Evolutionary conservation across 768 basidiomycete genomes (phyloP), one percentile per base, ranked within the genome.

Genomic region (Hirschioporus abietinus): DNA sequence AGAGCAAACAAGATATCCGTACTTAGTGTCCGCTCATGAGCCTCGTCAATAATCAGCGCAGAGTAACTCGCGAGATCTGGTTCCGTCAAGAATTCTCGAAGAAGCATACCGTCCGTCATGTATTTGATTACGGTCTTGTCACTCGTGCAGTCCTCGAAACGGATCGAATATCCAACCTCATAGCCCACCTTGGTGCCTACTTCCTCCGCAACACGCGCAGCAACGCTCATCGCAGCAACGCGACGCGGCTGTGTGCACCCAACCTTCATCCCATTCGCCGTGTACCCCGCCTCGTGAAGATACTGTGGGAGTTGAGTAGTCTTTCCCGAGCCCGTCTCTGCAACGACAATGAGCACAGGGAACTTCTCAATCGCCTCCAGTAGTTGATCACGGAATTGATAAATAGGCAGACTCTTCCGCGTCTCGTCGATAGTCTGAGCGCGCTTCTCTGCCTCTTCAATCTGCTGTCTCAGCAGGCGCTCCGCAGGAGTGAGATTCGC

Each of bases 121-220:
- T 99, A 99, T 78, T 99, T 99, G 73, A 99, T 82, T 59, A 96
- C 91, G 4, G 97, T 99, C 82, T 97, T 98, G 82, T 99, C 95
- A 80, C 94, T 97, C 23, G 97, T 99, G 76, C 95, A 97, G 77
- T 99, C 97, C 78, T 99, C 97, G 79, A 99, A 99, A 35, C 97
- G 93, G 71, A 99, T 99, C 35, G 96, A 96, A 77, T 99, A 99
- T n/a, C 97, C 97, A 63, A 99, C 97, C 79, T 99, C 96, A 71
- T 96, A 93, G 10, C 97, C 97, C 57, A 99, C 89, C 76, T 98
- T 92, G 2, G 89, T 92, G 8, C 96, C 97, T 90, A 99, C 95
- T 79, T 99, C 97, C 68, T 99, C 97, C 0, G 97, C 96, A 18
- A 99, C 97, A 80, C 97, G 96, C 18, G 96, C 95, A 4, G 97